Evolutionary conservation across 2,329 filamentous ascomycete genomes (phyloP).

Genomic region (Dryadomyces quercus-mongolicae): DNA sequence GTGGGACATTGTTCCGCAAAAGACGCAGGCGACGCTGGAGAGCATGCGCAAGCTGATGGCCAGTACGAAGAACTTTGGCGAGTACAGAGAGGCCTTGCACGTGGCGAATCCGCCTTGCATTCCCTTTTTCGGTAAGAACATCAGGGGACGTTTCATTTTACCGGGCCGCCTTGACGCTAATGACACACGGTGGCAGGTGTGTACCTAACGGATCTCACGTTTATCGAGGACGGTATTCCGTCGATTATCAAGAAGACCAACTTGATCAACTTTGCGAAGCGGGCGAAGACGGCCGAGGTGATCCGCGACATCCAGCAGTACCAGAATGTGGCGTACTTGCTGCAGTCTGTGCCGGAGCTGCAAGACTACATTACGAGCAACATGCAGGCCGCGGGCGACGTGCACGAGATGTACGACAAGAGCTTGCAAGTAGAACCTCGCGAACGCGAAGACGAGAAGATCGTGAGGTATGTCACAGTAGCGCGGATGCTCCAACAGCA

Average conservation of each 20-base stretch:
- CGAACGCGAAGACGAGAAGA: conserved; percentile 97
- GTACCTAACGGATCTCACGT: conserved; percentile 92
- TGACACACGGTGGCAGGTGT: conserved; percentile 47
- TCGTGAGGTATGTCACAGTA: conserved; percentile 63
- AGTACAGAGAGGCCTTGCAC: conserved; percentile 89
- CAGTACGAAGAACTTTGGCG: conserved; percentile 94
- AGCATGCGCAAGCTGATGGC: conserved; percentile 91
- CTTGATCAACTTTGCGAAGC: conserved; percentile 97
- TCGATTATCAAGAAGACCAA: conserved; percentile 94
- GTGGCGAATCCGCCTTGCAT: conserved; percentile 93
- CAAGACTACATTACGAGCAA: conserved; percentile 96
- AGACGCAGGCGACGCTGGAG: conserved; percentile 69
- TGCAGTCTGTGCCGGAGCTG: conserved; percentile 80
- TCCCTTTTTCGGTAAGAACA: conserved; percentile 76
- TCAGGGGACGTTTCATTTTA: neutral
- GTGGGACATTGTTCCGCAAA: conserved; percentile 85
- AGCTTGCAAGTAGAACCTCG: conserved; percentile 86
- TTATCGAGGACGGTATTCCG: conserved; percentile 94
- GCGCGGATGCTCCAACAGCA: conserved; percentile 1
- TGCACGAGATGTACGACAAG: conserved; percentile 99
- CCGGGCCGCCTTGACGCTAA: too few relatives aligned
- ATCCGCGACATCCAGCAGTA: conserved; percentile 98
- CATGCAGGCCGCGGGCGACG: conserved; percentile 88
- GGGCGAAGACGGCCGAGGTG: conserved; percentile 93
- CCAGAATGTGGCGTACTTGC: conserved; percentile 90